Conservation (phyloP, 148 eudicot species). For the Persicaria tinctoria region DNA sequence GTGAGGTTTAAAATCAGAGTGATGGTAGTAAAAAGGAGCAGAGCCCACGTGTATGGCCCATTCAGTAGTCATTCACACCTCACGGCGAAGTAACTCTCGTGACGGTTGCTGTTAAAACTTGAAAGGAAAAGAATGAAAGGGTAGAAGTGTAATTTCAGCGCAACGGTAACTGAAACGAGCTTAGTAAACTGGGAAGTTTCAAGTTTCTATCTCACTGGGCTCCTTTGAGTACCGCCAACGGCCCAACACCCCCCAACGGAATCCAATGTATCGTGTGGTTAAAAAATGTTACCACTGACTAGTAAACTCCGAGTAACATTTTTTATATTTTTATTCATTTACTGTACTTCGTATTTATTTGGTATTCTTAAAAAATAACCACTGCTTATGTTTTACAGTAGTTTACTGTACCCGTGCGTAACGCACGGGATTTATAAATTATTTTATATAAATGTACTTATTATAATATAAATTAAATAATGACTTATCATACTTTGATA, state of each 20-base stretch:
- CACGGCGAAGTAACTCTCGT: slow-evolving; percentile 9
- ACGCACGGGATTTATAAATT: no score
- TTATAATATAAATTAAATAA: no score
- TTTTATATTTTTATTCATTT: no score
- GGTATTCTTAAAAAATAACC: no score
- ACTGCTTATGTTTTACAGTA: no score
- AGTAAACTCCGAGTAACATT: no score
- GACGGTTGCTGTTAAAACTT: neutral
- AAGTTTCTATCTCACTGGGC: neutral
- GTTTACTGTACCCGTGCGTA: no score
- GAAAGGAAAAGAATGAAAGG: neutral
- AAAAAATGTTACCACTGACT: no score
- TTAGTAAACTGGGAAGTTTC: neutral
- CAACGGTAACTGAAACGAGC: slow-evolving; percentile 3
- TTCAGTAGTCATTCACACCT: neutral
- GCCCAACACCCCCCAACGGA: neutral
- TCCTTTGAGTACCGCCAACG: neutral
- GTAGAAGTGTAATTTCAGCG: neutral
- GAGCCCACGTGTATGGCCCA: slow-evolving; percentile 6
- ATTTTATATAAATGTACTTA: no score
- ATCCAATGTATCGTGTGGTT: no score
- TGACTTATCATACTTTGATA: no score
- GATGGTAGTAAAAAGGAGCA: neutral
- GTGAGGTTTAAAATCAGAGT: slow-evolving; percentile 6
- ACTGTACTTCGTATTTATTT: no score